Conservation (phyloP, 768 basidiomycete species). For the Harrya chromipes region DNA sequence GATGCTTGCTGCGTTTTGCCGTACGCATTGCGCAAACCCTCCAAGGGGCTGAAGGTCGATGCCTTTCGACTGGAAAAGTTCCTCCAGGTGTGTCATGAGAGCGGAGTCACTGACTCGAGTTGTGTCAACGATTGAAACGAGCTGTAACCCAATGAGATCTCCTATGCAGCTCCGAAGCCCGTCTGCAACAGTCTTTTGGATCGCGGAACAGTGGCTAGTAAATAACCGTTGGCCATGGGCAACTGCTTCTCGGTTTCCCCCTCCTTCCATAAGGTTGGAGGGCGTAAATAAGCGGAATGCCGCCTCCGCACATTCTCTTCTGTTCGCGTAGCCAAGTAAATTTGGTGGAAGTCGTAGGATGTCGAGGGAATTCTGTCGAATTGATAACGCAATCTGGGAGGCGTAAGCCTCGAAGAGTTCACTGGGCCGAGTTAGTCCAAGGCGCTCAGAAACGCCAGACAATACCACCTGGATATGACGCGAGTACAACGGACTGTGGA, state of each 20-base stretch:
- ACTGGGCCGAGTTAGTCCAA: constrained; percentile 61
- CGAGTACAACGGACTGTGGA: constrained; percentile 29
- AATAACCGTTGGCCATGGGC: constrained; percentile 47
- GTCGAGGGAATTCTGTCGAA: constrained; percentile 49
- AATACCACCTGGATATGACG: constrained; percentile 50
- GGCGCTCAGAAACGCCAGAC: constrained; percentile 54
- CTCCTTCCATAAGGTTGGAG: constrained; percentile 52
- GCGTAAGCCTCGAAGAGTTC: constrained; percentile 77
- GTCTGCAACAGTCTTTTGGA: constrained; percentile 45
- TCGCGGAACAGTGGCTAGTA: constrained; percentile 56
- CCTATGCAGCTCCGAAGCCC: constrained; percentile 65
- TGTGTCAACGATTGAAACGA: constrained; percentile 46
- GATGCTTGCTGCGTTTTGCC: constrained; percentile 52
- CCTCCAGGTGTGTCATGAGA: constrained; percentile 31
- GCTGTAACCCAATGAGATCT: constrained; percentile 62
- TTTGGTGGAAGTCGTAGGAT: constrained; percentile 62
- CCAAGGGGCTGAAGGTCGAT: constrained; percentile 29
- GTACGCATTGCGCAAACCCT: constrained; percentile 36
- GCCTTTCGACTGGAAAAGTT: constrained; percentile 34
- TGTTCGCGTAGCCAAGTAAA: constrained; percentile 72
- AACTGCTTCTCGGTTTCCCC: constrained; percentile 24
- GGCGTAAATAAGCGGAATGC: constrained; percentile 69
- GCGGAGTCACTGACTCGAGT: constrained; percentile 17
- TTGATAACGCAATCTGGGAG: constrained; percentile 68
- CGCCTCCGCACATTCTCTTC: constrained; percentile 61